Base-by-base conservation (phyloP, 805 yeast species). In the Saccharomycopsis sp. region DNA sequence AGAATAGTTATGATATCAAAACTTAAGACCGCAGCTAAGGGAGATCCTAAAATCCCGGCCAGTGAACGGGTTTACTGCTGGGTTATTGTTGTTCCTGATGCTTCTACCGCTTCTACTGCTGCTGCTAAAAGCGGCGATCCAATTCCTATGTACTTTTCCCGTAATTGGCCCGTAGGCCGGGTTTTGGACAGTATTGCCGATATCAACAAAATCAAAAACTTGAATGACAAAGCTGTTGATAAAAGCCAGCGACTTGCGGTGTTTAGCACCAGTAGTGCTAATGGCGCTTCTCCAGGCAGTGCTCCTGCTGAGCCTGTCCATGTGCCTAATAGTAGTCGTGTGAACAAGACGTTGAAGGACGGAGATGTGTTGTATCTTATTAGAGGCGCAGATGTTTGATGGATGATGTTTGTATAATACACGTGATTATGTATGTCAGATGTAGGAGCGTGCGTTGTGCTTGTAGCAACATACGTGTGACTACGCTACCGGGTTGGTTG, bases 161-260 rank as follows among this genome's bases (percentile, higher is more conserved):
- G 75, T 57, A 69, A 74, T 29, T 83, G 87, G 86, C 80, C 83
- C 0, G 76, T 82, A 34, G 89, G 89, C 1, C 69, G 82, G 56
- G 76, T 81, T 16, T 66, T 84, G 37, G 89, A 83, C 66, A 73
- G 75, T 23, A 73, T 79, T 4, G 77, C 85, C 7, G 78, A 75
- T 29, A 64, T 70, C 44, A 67, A 81, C 57, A 74, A 71, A 56
- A 75, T 84, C 14, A 69, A 69, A 54, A 83, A 83, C 66, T 66
- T 67, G 37, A 83, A 83, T 63, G 81, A 81, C 64, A 64, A 66
- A 34, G 78, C 77, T 2, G 71, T 65, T 41, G 78, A 76, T 24
- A 64, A 69, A 2, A 66, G 70, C 16, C 75, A 77, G 56, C 69
- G 78, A 57, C 70, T 83, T 50, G 73, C 79, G 23, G 70, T 83